Evolutionary conservation across 176 grass and related monocot species (phyloP).

Genomic region (Avena eriantha): DNA sequence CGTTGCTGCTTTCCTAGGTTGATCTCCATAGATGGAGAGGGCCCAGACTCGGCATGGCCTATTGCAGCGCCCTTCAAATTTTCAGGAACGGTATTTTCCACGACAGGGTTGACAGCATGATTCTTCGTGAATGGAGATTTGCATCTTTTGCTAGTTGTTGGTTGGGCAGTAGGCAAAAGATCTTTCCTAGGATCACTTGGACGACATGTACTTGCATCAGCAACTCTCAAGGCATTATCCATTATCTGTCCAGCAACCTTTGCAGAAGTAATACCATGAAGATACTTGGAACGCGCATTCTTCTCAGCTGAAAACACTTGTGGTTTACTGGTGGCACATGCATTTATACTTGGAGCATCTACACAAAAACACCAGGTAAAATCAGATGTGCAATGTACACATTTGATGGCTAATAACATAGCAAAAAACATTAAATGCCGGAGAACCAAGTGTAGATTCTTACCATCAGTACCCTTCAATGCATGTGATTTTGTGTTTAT

Average conservation of each 20-base stretch:
- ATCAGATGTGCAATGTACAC: slow-evolving; percentile 27
- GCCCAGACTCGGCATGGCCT: slow-evolving; percentile 51
- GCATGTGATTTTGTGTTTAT: slow-evolving; percentile 42
- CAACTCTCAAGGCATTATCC: slow-evolving; percentile 52
- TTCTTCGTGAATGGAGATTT: slow-evolving; percentile 51
- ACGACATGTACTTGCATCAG: slow-evolving; percentile 48
- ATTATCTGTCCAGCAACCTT: slow-evolving; percentile 45
- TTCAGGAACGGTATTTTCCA: slow-evolving; percentile 46
- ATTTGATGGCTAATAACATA: neutral
- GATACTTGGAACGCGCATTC: slow-evolving; percentile 39
- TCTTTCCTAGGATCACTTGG: slow-evolving; percentile 54
- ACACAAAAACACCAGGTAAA: slow-evolving; percentile 38
- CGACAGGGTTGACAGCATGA: slow-evolving; percentile 33
- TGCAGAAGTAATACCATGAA: slow-evolving; percentile 47
- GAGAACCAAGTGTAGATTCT: slow-evolving; percentile 37
- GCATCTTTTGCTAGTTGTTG: slow-evolving; percentile 44
- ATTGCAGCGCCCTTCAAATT: slow-evolving; percentile 46
- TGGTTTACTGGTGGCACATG: slow-evolving; percentile 24
- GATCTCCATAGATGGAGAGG: slow-evolving; percentile 48
- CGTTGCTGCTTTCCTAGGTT: slow-evolving; percentile 40
- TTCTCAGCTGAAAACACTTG: slow-evolving; percentile 44
- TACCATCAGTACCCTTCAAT: slow-evolving; percentile 43
- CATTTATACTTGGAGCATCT: slow-evolving; percentile 55
- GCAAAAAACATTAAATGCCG: slow-evolving; percentile 20
- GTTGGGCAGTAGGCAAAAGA: slow-evolving; percentile 45